Evolutionary conservation across 371 early-diverging fungal genomes (phyloP).

Genomic region (Choanephora cucurbitarum): DNA sequence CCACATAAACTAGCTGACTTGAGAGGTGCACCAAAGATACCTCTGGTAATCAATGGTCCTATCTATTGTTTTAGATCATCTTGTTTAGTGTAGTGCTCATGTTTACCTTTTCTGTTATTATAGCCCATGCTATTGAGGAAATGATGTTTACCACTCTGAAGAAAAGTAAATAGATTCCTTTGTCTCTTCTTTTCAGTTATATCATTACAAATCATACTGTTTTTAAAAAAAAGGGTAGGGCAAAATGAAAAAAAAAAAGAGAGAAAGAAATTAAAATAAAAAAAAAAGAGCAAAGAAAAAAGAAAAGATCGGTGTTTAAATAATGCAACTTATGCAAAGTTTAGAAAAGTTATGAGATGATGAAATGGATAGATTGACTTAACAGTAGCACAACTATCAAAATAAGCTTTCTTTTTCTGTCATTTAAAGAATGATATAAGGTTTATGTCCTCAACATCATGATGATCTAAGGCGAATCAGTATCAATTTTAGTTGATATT

Average conservation of each 20-base stretch:
- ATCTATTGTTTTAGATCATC: not conserved
- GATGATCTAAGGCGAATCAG: too few species aligned
- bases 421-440: not conserved
- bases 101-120: constrained; percentile 15
- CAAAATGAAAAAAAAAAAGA: not conserved
- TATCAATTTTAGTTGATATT: too few species aligned
- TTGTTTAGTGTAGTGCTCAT: not conserved
- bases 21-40: constrained; percentile 47
- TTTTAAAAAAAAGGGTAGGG: not conserved
- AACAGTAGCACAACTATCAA: not conserved
- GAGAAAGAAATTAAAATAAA: not conserved
- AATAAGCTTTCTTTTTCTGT: not conserved
- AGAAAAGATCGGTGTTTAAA: not conserved
- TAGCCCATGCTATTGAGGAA: constrained; percentile 19
- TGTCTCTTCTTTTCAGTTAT: constrained; percentile 20
- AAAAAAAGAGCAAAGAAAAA: not conserved
- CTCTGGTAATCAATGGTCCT: constrained; percentile 17
- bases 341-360: not conserved
- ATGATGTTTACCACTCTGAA: constrained; percentile 17
- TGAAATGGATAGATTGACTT: not conserved
- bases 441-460: too few species aligned
- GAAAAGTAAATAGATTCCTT: constrained; percentile 18
- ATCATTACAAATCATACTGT: constrained; percentile 12
- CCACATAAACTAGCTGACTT: constrained; percentile 42
- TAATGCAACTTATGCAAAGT: not conserved